phyloP scores from a whole-genome alignment of 148 eudicot genomes.

The Arbutus unedo region DNA sequence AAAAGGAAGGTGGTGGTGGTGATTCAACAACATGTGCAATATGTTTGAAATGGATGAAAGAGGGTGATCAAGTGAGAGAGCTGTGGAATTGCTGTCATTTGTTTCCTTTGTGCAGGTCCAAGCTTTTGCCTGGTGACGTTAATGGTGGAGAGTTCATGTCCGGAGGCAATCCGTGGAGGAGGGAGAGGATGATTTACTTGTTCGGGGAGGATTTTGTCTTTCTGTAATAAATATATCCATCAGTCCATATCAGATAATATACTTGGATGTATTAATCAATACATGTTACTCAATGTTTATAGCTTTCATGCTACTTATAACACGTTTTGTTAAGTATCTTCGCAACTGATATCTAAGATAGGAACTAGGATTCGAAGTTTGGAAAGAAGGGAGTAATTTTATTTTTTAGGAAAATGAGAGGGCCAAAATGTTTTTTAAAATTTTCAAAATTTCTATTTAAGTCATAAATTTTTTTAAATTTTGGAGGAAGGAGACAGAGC shows the following conservation, averaged over 20 bases:
- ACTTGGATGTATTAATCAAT: not conserved
- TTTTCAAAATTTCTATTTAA: too few species aligned
- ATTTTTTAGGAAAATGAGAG: too few species aligned
- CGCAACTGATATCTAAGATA: too few species aligned
- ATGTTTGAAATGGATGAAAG: slow-evolving; percentile 21
- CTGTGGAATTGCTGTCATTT: slow-evolving; percentile 21
- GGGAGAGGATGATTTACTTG: slow-evolving; percentile 26
- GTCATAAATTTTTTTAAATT: too few species aligned
- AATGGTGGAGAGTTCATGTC: not conserved
- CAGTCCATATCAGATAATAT: not conserved
- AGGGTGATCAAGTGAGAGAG: slow-evolving; percentile 19
- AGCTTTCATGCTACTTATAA: not conserved
- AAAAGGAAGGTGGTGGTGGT: not conserved
- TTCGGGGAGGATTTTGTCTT: slow-evolving; percentile 19
- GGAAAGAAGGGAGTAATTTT: too few species aligned
- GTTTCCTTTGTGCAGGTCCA: slow-evolving; percentile 27
- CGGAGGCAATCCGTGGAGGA: slow-evolving; percentile 19
- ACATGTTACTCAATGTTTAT: too few species aligned
- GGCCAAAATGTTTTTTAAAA: too few species aligned
- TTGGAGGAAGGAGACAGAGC: too few species aligned
- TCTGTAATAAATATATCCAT: not conserved
- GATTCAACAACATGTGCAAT: slow-evolving; percentile 19
- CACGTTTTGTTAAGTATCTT: too few species aligned
- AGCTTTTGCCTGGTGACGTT: not conserved
- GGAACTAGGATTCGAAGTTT: too few species aligned